Conservation (phyloP, 192 early-diverging fungal genomes). For the Dispira simplex region DNA sequence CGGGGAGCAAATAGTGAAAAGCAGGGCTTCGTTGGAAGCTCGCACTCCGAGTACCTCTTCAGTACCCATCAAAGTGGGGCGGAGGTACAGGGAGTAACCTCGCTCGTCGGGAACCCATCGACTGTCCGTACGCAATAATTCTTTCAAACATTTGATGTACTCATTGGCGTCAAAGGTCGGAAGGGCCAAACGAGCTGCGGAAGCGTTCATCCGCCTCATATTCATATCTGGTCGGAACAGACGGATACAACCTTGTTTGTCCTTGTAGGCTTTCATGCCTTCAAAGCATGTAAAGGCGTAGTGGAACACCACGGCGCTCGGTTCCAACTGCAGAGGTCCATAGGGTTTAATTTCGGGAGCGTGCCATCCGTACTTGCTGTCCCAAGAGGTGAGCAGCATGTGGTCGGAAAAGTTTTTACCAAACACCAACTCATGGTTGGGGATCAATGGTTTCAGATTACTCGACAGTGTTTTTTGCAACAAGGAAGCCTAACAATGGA, state of each 20-base stretch:
- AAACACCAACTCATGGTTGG: conserved; percentile 44
- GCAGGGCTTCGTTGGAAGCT: conserved; percentile 53
- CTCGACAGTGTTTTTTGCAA: conserved; percentile 22
- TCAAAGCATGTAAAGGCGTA: conserved; percentile 89
- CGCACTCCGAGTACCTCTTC: conserved; percentile 76
- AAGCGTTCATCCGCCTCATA: conserved; percentile 75
- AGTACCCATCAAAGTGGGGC: conserved; percentile 86
- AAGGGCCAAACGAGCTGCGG: conserved; percentile 65
- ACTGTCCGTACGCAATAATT: conserved; percentile 62
- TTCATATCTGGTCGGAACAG: conserved; percentile 97
- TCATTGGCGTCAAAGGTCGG: conserved; percentile 68
- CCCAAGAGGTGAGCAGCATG: conserved; percentile 85
- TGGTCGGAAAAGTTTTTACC: conserved; percentile 89
- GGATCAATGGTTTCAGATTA: conserved; percentile 17
- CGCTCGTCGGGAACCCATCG: conserved; percentile 83
- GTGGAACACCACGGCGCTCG: conserved; percentile 82
- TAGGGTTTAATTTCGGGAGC: conserved; percentile 80
- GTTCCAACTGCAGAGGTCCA: conserved; percentile 63
- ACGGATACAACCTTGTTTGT: conserved; percentile 68
- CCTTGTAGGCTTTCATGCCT: conserved; percentile 86
- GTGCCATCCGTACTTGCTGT: conserved; percentile 51
- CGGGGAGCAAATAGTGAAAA: conserved; percentile 83
- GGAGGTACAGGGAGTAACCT: conserved; percentile 87
- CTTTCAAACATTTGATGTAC: conserved; percentile 67
- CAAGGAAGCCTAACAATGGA: conserved; percentile 20